phyloP scores from a whole-genome alignment of 768 basidiomycete species.

The Mycena kentingensis region DNA sequence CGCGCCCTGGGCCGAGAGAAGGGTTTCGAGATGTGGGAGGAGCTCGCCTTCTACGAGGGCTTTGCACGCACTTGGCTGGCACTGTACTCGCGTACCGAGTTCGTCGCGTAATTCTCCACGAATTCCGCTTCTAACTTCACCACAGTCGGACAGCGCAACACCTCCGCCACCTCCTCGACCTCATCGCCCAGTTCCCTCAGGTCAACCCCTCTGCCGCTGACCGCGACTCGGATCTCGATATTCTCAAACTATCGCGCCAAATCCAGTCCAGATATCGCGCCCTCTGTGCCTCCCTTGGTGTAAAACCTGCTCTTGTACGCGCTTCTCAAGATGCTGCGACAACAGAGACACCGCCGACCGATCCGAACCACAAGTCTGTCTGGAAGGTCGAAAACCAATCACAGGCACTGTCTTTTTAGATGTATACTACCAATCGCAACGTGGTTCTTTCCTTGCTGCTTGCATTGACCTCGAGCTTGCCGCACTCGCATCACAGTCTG shows the following conservation, averaged over 20 bases:
- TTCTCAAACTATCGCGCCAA: slow-evolving; percentile 74
- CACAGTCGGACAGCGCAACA: slow-evolving; percentile 62
- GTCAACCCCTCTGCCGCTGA: slow-evolving; percentile 63
- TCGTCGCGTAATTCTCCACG: slow-evolving; percentile 29
- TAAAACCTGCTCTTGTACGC: slow-evolving; percentile 45
- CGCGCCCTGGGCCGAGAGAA: slow-evolving; percentile 86
- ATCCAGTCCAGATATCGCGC: slow-evolving; percentile 88
- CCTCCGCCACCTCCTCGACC: slow-evolving; percentile 66
- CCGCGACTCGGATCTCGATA: slow-evolving; percentile 58
- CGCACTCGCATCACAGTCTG: too few relatives aligned
- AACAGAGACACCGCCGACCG: slow-evolving; percentile 12
- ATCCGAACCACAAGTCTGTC: slow-evolving; percentile 18
- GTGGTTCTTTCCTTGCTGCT: too few relatives aligned
- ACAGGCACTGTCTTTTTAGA: too few relatives aligned
- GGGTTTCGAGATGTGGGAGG: slow-evolving; percentile 96
- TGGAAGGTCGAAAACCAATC: slow-evolving; percentile 30
- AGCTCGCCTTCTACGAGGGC: slow-evolving; percentile 91
- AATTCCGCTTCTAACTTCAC: background rate
- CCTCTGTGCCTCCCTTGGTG: slow-evolving; percentile 80
- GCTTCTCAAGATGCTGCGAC: slow-evolving; percentile 29
- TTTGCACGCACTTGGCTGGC: slow-evolving; percentile 73
- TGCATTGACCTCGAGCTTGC: too few relatives aligned
- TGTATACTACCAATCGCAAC: too few relatives aligned
- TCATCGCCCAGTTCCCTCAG: slow-evolving; percentile 75
- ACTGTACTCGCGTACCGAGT: slow-evolving; percentile 50